Percentiles rank a stretch among this genome's conserved stretches.
Conservation (phyloP, 129 eudicot genomes). For the Flaveria trinervia region DNA sequence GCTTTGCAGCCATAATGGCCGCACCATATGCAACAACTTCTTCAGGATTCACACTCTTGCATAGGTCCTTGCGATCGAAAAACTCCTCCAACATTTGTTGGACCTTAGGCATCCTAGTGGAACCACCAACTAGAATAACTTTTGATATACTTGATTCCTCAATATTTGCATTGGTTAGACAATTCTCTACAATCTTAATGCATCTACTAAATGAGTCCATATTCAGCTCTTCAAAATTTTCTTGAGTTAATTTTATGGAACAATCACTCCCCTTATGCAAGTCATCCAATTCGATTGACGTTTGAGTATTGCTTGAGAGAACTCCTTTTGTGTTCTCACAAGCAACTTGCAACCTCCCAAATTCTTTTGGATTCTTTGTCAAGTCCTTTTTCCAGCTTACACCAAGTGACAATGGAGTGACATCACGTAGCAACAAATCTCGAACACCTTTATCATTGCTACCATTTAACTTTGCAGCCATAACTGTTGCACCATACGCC, state of each 20-base stretch:
- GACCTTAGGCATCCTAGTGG: conserved; percentile 32
- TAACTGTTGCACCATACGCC: conserved; percentile 25
- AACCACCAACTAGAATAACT: conserved; percentile 33
- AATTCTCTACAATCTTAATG: conserved; percentile 13
- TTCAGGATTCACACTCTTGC: conserved; percentile 26
- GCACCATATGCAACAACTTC: conserved; percentile 25
- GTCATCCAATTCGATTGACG: conserved; percentile 23
- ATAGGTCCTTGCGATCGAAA: conserved; percentile 6
- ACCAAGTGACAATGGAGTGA: conserved; percentile 28
- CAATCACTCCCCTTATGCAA: conserved; percentile 19
- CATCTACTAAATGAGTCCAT: conserved; percentile 18
- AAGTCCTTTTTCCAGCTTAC: no score
- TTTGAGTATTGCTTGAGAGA: conserved; percentile 22
- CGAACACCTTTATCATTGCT: background rate
- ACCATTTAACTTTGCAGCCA: conserved; percentile 27
- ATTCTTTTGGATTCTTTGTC: no score
- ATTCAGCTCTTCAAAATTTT: conserved; percentile 19
- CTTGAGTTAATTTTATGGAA: conserved; percentile 16
- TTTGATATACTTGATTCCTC: conserved; percentile 12
- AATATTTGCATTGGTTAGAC: background rate
- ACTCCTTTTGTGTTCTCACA: background rate
- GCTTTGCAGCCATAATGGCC: conserved; percentile 21
- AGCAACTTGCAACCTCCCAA: background rate
- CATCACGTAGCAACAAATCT: conserved; percentile 12
- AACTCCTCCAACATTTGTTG: conserved; percentile 17